Base-by-base conservation (phyloP, 2,329 filamentous ascomycete species). In the Trichoderma sp. region DNA sequence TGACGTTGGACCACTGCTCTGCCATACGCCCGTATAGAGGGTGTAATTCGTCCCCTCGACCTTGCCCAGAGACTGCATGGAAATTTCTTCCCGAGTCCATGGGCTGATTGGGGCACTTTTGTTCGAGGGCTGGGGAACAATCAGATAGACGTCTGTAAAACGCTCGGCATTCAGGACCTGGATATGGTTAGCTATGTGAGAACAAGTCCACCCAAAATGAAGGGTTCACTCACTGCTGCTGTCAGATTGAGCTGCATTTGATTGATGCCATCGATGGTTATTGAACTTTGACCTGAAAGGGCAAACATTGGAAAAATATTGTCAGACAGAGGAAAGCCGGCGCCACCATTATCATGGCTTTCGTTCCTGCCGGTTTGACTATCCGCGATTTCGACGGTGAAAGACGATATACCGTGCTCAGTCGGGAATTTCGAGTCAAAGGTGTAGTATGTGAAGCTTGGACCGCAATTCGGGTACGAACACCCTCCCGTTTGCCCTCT, bases 381-480 rank as follows among this genome's bases (percentile, higher is more conserved):
- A 7, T 61, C 39, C 19, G 7, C 12, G 21, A 30, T 30, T 50
- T 61, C 58, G 26, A 52, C 39, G 3, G 58, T 61, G 7, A 61
- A 61, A 30, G 58, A 61, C 7, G 58, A 61, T 44, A 52, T 44
- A 10, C 58, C 58, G 9, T 43, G 17, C 2, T 52, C 0, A 21
- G 39, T 24, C 3, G 58, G 30, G 34, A 61, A 30, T 30, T n/a
- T 44, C 0, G 58, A 28, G 34, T 21, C 43, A 24, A 61, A 61
- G 7, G 14, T 14, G 34, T 44, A 61, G 17, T 44, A 61, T 10
- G 26, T 44, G n/a, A 28, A 52, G 39, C 7, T 43, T 15, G 58
- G 58, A 14, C 58, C 58, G 17, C 58, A 61, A 17, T 61, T 61
- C n/a, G 34, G 47, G 30, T 52, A 61, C 7, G 10, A 15, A n/a